Evolutionary conservation across 768 basidiomycete genomes (phyloP), one percentile per base, ranked within the genome.

Genomic region (Rhodotorula paludigena): DNA sequence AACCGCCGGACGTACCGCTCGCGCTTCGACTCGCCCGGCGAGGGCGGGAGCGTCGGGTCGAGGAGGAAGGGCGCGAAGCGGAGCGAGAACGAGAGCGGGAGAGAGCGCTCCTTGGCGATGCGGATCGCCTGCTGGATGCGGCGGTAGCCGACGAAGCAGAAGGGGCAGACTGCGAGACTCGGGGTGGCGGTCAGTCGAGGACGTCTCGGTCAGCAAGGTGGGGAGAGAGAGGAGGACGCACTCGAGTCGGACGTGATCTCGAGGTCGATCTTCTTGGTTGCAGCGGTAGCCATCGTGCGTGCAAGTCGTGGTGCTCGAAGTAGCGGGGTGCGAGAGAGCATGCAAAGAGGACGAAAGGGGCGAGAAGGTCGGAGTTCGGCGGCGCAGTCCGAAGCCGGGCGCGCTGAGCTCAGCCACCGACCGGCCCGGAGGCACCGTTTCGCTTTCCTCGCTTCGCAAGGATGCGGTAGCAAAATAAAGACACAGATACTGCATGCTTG

Each of bases 1-100:
- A 73, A 75, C 42, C 68, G 63, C 5, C 49, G 53, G 30, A 44
- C 42, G 65, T 75, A 75, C 8, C 74, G 69, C 39, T 69, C 74
- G 3, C 64, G 70, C 64, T 69, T 70, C 66, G 45, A 52, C 52
- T 68, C 71, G 9, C 66, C 64, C 1, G 72, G 69, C 10, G 65
- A 64, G 38, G 33, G 4, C 12, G 72, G 69, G 3, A 73, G 62
- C 12, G 62, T 68, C 5, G 72, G 72, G 62, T 75, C 72, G 59
- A 75, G 73, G 30, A 69, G 66, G 68, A 73, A 75, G 0, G 74
- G 74, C 12, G 57, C 45, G 64, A 71, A 75, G 0, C 49, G 47
- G 33, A 73, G 33, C 15, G 35, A 51, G 52, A 75, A 71, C 7
- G 57, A 58, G 53, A 71, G 61, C 3, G 64, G 58, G 23, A 69